Base-by-base conservation (phyloP, 1,139 yeast species). In the Taphrina flavorubra region DNA sequence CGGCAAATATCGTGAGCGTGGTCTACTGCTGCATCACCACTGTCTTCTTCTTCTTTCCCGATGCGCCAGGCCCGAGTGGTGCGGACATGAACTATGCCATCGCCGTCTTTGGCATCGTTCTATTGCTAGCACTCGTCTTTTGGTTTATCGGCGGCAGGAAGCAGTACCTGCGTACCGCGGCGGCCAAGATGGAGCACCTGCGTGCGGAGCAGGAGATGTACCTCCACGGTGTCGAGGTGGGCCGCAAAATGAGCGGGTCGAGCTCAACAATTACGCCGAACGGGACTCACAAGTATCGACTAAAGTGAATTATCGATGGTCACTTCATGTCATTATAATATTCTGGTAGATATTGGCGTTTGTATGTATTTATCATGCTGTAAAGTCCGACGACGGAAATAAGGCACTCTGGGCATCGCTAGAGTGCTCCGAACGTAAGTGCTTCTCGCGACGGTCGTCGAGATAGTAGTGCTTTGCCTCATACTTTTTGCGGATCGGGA, bases 11-110 rank as follows among this genome's bases (percentile, higher is more conserved):
- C 13, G 65, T 61, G 20, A 61, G 65, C 37, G 58, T 61, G 47
- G 18, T 61, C 36, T 61, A 61, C 18, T 61, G 65, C 44, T 40
- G 79, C 0, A 80, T 85, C 44, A 86, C 86, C 87, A 82, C 86
- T 34, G 69, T 73, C 25, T 68, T 75, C 49, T 65, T 75, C 11
- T 69, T 71, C 72, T 57, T 73, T 56, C 77, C 77, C 0, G 51
- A 53, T 18, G 49, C 71, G 2, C 72, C 69, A 4, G 71, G 47
- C 20, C 70, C 72, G 10, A 64, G 58, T 18, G 65, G 72, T 7
- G 70, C 70, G 7, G 71, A 84, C 7, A 86, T 86, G 89, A 86
- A 86, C 74, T 86, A 86, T 74, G 85, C 88, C 0, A 81, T 83
- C 72, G 88, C 85, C 7, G 84, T 86, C 20, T 57, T 61, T 31